phyloP scores from a whole-genome alignment of 345 rosid genomes.

The Punica granatum region DNA sequence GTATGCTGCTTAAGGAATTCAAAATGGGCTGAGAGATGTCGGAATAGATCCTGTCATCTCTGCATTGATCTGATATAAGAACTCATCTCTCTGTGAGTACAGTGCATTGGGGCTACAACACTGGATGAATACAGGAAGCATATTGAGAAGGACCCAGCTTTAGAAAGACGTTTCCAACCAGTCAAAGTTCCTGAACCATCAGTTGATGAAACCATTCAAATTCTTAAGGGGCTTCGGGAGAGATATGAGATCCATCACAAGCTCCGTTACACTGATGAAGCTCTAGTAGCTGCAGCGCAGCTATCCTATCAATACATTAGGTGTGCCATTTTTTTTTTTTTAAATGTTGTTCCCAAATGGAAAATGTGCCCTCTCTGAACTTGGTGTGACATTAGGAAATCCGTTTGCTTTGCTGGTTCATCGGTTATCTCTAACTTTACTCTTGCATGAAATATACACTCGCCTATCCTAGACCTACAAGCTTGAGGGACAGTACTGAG shows the following conservation, averaged over 20 bases:
- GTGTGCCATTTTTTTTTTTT: constrained; percentile 22
- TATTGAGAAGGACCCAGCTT: constrained; percentile 98
- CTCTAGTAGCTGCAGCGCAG: constrained; percentile 81
- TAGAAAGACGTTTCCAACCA: constrained; percentile 99
- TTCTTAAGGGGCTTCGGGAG: constrained; percentile 88
- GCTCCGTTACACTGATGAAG: constrained; percentile 90
- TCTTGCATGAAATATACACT: too few species aligned
- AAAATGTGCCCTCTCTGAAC: too few species aligned
- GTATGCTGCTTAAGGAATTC: too few species aligned
- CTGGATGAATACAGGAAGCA: constrained; percentile 95
- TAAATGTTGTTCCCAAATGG: too few species aligned
- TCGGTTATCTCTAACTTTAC: too few species aligned
- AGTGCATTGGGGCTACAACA: constrained; percentile 99
- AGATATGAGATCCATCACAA: constrained; percentile 98
- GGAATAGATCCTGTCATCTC: too few species aligned
- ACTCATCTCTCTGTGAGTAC: constrained; percentile 9
- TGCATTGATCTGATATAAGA: too few species aligned
- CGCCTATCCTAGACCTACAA: too few species aligned
- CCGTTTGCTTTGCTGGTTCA: too few species aligned
- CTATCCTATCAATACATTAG: constrained; percentile 97
- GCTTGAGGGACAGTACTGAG: too few species aligned
- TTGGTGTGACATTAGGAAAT: too few species aligned
- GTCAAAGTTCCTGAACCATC: constrained; percentile 96
- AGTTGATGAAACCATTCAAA: constrained; percentile 88
- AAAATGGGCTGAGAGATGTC: too few species aligned